A percentile compares a stretch with the other conserved stretches of the same genome.
phyloP scores from a whole-genome alignment of 768 basidiomycete genomes.

The Suillus luteus region DNA sequence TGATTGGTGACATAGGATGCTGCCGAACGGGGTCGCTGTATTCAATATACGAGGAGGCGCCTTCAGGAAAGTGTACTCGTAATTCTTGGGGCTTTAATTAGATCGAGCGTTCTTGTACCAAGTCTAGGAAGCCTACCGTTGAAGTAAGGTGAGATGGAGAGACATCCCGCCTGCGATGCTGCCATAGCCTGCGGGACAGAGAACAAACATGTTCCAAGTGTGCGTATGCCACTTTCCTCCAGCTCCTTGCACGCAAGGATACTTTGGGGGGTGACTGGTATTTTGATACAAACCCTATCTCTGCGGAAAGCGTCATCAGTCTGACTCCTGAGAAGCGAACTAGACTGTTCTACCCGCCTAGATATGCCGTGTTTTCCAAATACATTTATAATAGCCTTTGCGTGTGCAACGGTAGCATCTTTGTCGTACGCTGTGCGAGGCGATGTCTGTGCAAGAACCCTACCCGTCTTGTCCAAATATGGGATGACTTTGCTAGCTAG shows the following conservation, averaged over 20 bases:
- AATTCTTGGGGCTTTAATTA: slow-evolving; percentile 35
- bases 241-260: slow-evolving; percentile 51
- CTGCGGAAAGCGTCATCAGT: slow-evolving; percentile 23
- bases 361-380: slow-evolving; percentile 47
- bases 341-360: slow-evolving; percentile 25
- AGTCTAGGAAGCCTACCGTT: slow-evolving; percentile 39
- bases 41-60: slow-evolving; percentile 36
- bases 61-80: slow-evolving; percentile 47
- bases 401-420: slow-evolving; percentile 44
- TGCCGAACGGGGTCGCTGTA: slow-evolving; percentile 40
- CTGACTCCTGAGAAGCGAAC: not conserved
- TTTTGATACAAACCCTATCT: slow-evolving; percentile 58
- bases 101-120: slow-evolving; percentile 11
- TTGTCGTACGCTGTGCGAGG: slow-evolving; percentile 44
- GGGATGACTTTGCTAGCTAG: slow-evolving; percentile 47
- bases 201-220: slow-evolving; percentile 57
- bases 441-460: slow-evolving; percentile 48
- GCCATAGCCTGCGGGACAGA: slow-evolving; percentile 56
- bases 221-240: slow-evolving; percentile 45
- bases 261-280: slow-evolving; percentile 55
- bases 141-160: slow-evolving; percentile 57
- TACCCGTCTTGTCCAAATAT: slow-evolving; percentile 37
- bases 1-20: slow-evolving; percentile 45
- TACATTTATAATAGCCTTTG: slow-evolving; percentile 40
- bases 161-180: slow-evolving; percentile 53